Evolutionary conservation across 257 asterid species (phyloP), one percentile per base, ranked within the genome.

Genomic region (Echites panduratus): DNA sequence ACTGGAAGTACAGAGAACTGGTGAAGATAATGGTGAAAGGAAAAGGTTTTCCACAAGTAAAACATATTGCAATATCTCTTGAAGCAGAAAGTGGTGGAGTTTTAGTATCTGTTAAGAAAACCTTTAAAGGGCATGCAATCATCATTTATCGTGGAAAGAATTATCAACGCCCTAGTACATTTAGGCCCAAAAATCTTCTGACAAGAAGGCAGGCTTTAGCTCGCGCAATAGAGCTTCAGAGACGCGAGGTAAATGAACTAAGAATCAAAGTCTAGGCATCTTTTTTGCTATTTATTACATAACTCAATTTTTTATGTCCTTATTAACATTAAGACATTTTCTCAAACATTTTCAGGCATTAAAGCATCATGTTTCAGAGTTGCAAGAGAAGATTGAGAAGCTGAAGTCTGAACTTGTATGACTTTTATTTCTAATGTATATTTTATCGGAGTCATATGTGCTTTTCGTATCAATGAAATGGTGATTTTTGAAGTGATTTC

Each of bases 71-170:
- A 14, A 67, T 91, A 57, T 80, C 86, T 3, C 89, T 91, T 44
- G 99, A 94, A 86, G 91, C 97, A 9, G 99, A 94, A 81, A 91
- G 97, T 76, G 97, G 99, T 75, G 97, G 97, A 66, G 86, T 91
- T 41, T 84, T 94, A 82, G 97, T 94, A 26, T 84, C 96, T 61
- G 85, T 91, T 29, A 97, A 94, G 1, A 94, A 74, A 84, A 86
- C 91, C 44, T 61, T 75, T 24, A 86, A 87, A 80, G 99, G 99
- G 40, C 76, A 86, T 76, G 93, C 76, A 45, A 87, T 94, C 52
- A 81, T 91, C 53, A 79, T 94, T 64, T 94, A 91, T 80, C 95
- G 97, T 38, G 99, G 99, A 29, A 94, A 94, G 82, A 94, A 94
- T 81, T 94, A 91, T 78, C 92, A 80, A 75, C 81, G 78, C 12